Evolutionary conservation across 1,284 basidiomycete species (phyloP).

Genomic region (Cystobasidium pallidum): DNA sequence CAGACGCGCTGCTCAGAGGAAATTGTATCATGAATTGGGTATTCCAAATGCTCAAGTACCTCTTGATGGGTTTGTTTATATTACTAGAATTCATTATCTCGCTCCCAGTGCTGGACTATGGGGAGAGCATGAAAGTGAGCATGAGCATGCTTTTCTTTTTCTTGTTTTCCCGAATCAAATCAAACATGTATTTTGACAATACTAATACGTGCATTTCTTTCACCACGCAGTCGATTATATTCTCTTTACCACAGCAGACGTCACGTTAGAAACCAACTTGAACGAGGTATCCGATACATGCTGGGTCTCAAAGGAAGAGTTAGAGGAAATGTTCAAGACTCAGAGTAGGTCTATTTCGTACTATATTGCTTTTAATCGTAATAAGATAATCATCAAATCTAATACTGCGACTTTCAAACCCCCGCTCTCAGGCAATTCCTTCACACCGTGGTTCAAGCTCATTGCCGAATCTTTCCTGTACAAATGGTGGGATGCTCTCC

Average conservation of each 20-base stretch:
- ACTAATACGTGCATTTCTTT: too few relatives aligned
- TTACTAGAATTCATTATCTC: constrained; percentile 96
- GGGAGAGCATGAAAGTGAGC: constrained; percentile 98
- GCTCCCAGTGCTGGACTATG: constrained; percentile 90
- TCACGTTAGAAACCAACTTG: constrained; percentile 76
- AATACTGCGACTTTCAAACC: not conserved
- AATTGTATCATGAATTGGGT: constrained; percentile 95
- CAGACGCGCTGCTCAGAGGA: constrained; percentile 83
- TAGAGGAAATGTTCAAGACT: constrained; percentile 87
- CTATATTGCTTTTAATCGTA: not conserved
- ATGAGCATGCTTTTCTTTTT: too few relatives aligned
- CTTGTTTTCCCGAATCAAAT: too few relatives aligned
- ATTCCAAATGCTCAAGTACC: constrained; percentile 75
- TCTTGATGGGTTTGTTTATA: constrained; percentile 86
- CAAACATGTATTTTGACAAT: too few relatives aligned
- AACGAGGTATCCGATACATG: constrained; percentile 93
- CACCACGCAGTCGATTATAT: constrained; percentile 99
- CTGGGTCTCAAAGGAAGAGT: constrained; percentile 87
- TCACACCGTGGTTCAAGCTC: constrained; percentile 99
- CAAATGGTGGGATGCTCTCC: constrained; percentile 95
- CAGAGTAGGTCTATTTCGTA: constrained; percentile 62
- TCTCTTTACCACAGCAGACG: constrained; percentile 87
- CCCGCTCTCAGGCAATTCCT: constrained; percentile 72
- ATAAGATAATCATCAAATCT: not conserved
- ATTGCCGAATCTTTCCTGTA: constrained; percentile 96